Percentiles rank a stretch among this genome's conserved stretches.
These are phyloP conservation scores for Westerdykella sp. DNA, from an alignment of 2,329 filamentous ascomycete species.

Conservation along the genomic window DNA sequence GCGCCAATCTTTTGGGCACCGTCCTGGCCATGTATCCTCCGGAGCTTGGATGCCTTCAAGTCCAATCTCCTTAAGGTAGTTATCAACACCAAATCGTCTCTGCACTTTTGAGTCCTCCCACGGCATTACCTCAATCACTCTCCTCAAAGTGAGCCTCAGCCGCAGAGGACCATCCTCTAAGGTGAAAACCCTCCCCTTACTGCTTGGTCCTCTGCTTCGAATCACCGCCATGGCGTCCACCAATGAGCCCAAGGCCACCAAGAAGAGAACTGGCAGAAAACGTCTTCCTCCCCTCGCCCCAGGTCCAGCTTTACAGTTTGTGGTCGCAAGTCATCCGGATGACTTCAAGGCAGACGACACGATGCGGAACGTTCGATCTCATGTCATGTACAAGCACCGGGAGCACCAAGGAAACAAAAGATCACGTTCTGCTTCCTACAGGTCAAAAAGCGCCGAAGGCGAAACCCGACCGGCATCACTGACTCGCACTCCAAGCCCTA, in stretches of 20 bases:
- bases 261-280: slow-evolving; percentile 25
- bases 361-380: slow-evolving; percentile 32
- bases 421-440: slow-evolving; percentile 11
- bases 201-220: neutral
- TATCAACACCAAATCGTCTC: too few relatives aligned
- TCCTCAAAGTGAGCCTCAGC: too few relatives aligned
- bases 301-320: slow-evolving; percentile 28
- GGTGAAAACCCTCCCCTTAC: neutral
- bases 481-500: slow-evolving; percentile 22
- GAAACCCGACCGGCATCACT: slow-evolving; percentile 7
- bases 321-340: slow-evolving; percentile 31
- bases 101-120: too few relatives aligned
- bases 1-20: too few relatives aligned
- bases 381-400: slow-evolving; percentile 35
- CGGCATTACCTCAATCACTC: too few relatives aligned
- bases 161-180: too few relatives aligned
- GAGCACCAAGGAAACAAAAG: slow-evolving; percentile 9
- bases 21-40: too few relatives aligned
- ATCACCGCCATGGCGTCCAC: slow-evolving; percentile 15
- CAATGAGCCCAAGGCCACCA: slow-evolving; percentile 15
- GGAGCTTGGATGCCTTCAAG: too few relatives aligned
- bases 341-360: slow-evolving; percentile 26
- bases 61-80: too few relatives aligned
- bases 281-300: slow-evolving; percentile 28
- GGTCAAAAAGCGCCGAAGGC: slow-evolving; percentile 12